Evolutionary conservation across 140 eudicot genomes (phyloP).

Genomic region (Anethum foeniculum): DNA sequence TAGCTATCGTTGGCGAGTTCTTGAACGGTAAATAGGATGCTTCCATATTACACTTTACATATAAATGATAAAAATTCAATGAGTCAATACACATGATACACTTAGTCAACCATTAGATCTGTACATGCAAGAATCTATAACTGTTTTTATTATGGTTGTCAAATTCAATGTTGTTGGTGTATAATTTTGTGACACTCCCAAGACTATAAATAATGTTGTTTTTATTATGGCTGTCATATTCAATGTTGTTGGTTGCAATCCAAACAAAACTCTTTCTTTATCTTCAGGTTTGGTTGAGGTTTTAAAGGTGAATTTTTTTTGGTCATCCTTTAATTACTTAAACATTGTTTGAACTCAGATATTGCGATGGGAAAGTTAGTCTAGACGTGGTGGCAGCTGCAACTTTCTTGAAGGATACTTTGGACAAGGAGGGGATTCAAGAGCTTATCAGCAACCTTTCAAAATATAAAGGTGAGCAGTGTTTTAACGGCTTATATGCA

Average conservation of each 20-base stretch:
- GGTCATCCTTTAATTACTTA: neutral
- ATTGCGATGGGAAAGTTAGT: conserved; percentile 84
- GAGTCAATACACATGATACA: too few species aligned
- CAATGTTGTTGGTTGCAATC: neutral
- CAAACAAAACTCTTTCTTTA: neutral
- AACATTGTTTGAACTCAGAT: conserved; percentile 34
- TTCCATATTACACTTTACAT: neutral
- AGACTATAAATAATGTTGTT: neutral
- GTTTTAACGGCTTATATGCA: neutral
- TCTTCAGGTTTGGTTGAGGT: neutral
- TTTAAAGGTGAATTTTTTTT: neutral
- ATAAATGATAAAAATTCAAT: too few species aligned
- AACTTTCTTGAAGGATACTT: conserved; percentile 77
- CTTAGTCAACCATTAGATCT: neutral
- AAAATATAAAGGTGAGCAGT: conserved; percentile 54
- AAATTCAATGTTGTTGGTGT: neutral
- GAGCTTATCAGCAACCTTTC: conserved; percentile 86
- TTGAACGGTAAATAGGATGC: conserved; percentile 44
- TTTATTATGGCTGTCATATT: neutral
- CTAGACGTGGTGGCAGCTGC: conserved; percentile 92
- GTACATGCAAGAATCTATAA: neutral
- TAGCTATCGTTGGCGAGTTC: conserved; percentile 74
- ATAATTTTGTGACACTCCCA: neutral
- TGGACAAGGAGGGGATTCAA: conserved; percentile 77
- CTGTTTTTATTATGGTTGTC: neutral